Conservation (phyloP, 192 early-diverging fungal species). For the Backusella macrospora region DNA sequence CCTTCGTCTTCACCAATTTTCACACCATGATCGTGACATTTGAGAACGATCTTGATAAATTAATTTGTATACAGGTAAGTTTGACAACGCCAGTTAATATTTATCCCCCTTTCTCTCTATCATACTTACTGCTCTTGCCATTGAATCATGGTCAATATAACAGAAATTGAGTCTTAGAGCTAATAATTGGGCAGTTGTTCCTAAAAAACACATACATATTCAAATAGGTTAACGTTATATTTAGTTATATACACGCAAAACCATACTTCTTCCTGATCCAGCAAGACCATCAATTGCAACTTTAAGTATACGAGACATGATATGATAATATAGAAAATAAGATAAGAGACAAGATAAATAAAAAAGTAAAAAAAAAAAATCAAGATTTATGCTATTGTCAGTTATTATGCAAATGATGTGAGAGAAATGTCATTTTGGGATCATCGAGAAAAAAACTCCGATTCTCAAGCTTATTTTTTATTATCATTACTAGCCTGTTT, state of each 20-base stretch:
- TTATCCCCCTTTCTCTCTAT: background rate
- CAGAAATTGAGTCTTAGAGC: slow-evolving; percentile 66
- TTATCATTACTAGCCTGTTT: too few relatives aligned
- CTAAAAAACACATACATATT: slow-evolving; percentile 21
- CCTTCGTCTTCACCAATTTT: slow-evolving; percentile 47
- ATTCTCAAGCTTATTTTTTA: background rate
- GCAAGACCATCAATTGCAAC: slow-evolving; percentile 84
- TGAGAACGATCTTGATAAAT: slow-evolving; percentile 33
- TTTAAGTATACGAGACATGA: slow-evolving; percentile 49
- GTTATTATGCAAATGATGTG: background rate
- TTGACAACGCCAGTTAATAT: too few relatives aligned
- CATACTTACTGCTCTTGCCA: slow-evolving; percentile 55
- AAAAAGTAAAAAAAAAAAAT: background rate
- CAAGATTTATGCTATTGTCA: background rate
- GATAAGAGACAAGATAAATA: background rate
- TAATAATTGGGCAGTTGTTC: slow-evolving; percentile 68
- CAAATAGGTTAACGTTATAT: background rate
- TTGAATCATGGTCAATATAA: slow-evolving; percentile 79
- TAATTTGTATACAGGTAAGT: too few relatives aligned
- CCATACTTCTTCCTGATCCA: slow-evolving; percentile 79
- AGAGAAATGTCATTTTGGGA: background rate
- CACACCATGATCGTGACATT: slow-evolving; percentile 37
- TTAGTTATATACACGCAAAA: too few relatives aligned
- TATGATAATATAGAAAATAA: background rate
- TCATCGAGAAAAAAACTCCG: background rate